Evolutionary conservation across 1,284 basidiomycete genomes (phyloP), one percentile per base, ranked within the genome.

Genomic region (Thecaphora thlaspeos): DNA sequence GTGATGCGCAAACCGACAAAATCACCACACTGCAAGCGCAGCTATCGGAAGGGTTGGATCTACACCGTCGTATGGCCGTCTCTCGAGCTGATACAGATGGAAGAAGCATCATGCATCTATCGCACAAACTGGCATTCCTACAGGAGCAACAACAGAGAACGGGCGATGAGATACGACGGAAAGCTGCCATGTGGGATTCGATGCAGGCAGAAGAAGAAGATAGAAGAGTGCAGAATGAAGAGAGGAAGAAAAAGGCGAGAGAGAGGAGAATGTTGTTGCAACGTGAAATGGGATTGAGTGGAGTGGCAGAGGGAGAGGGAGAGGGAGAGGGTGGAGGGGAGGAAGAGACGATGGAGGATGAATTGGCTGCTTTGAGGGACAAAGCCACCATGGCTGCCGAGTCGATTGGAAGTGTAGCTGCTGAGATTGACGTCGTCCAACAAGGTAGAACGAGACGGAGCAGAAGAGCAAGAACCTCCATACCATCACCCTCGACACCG

Each of bases 101-200:
- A 49, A 57, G 46, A 9, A 12, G 2, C 34, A 36, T 56, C 14
- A 22, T 15, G 4, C 11, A 22, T 34, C 11, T 64, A n/a, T 43
- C 51, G 17, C 44, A 34, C 1, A 41, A 64, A 17, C 32, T 21
- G n/a, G 28, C 21, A 36, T 49, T 61, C 3, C 4, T 34, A 11
- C 9, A 1, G 9, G 24, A 17, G 12, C 54, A 57, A 30, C 19
- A 34, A 3, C 22, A 41, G 34, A 8, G 38, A 9, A 56, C 43
- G 7, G 48, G 56, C 18, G 57, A 38, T 28, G 4, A 0, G 19
- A 7, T 4, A 48, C 49, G 36, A 56, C 23, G 21, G 32, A 9
- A 65, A 61, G 62, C 62, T 17, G 46, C 36, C 4, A 8, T 46
- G 36, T 65, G 57, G 57, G 62, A 65, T 39, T 45, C 54, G 18